Conservation (phyloP, 2,329 filamentous ascomycete species). For the Ceratocystis huliohia region DNA sequence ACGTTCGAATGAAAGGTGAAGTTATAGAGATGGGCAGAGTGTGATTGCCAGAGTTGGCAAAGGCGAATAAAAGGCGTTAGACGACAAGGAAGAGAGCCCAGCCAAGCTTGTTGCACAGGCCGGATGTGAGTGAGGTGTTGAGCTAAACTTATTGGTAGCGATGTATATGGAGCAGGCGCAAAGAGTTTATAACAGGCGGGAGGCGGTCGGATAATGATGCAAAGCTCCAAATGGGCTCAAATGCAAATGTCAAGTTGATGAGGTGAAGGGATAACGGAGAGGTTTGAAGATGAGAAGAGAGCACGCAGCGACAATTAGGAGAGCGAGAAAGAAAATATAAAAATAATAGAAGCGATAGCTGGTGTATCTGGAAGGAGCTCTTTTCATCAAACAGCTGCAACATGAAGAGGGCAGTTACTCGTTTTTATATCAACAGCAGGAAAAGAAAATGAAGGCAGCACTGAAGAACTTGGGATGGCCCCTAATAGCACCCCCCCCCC, state of each 20-base stretch:
- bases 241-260: too few relatives aligned
- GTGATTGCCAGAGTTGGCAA: not conserved
- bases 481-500: not conserved
- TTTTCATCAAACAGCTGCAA: not conserved
- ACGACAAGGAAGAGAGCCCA: not conserved
- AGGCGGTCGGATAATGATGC: not conserved
- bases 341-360: not conserved
- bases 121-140: not conserved
- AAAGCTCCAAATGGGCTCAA: not conserved
- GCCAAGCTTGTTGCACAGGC: not conserved
- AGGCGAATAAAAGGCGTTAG: not conserved
- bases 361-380: not conserved
- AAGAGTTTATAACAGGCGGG: not conserved
- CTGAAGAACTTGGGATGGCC: not conserved
- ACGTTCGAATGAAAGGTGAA: not conserved
- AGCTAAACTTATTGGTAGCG: not conserved
- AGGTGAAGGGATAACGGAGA: too few relatives aligned
- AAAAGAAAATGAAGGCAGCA: not conserved
- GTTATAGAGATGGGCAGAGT: not conserved
- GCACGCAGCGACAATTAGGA: too few relatives aligned
- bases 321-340: not conserved
- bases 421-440: not conserved
- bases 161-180: not conserved
- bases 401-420: slow-evolving; percentile 3
- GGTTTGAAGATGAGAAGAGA: not conserved